These are phyloP conservation scores for Cercospora brassicicola DNA, from an alignment of 2,329 filamentous ascomycete genomes.

Conservation along the genomic window DNA sequence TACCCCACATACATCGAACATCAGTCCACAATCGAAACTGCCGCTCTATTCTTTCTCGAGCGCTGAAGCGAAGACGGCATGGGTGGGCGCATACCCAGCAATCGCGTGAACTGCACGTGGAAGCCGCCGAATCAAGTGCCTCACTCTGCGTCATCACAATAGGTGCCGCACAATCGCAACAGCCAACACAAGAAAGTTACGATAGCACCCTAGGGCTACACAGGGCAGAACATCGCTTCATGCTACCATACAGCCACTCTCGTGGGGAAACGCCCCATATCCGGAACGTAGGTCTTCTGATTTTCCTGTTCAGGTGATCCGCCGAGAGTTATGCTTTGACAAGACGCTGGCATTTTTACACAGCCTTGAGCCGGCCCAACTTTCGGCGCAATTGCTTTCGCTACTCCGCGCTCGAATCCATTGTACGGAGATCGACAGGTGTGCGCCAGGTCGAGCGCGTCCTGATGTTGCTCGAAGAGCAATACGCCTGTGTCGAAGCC, in stretches of 20 bases:
- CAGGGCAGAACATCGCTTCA: not conserved
- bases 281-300: not conserved
- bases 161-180: not conserved
- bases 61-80: not conserved
- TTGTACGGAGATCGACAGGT: not conserved
- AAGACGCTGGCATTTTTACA: not conserved
- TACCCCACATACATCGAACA: not conserved
- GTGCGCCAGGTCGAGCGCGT: not conserved
- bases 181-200: not conserved
- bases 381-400: not conserved
- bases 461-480: not conserved
- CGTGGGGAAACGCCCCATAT: not conserved
- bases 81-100: not conserved
- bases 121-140: not conserved
- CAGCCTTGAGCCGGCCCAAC: not conserved
- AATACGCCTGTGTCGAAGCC: not conserved
- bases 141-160: not conserved
- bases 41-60: not conserved
- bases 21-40: not conserved
- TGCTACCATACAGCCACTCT: not conserved
- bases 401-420: not conserved
- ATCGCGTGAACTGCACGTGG: not conserved
- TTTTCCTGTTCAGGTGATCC: not conserved
- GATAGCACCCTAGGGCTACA: not conserved
- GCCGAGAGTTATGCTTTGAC: not conserved